These are phyloP conservation scores for Phenoliferia sp. DNA, from an alignment of 1,284 basidiomycete species.

Conservation along the genomic window DNA sequence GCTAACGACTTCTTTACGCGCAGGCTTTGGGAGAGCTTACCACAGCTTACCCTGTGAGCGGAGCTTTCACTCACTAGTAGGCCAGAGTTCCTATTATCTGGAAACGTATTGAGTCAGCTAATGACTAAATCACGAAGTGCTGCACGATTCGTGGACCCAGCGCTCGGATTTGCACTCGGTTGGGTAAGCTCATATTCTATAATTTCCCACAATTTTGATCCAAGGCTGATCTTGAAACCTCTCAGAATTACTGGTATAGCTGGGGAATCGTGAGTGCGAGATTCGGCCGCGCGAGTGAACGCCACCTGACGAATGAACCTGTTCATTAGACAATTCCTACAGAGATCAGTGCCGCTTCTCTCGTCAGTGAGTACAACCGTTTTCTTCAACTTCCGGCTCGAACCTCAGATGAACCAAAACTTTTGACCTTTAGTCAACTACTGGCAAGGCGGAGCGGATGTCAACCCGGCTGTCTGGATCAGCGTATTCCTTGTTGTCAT, in stretches of 20 bases:
- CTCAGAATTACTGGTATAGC: not conserved
- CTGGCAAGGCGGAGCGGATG: conserved; percentile 15
- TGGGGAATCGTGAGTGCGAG: not conserved
- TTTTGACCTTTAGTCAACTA: conserved; percentile 23
- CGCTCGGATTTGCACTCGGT: conserved; percentile 43
- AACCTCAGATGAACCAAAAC: not conserved
- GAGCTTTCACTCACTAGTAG: conserved; percentile 44
- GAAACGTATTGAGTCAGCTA: not conserved
- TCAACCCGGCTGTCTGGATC: conserved; percentile 28
- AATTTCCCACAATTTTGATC: not conserved
- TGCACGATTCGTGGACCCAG: conserved; percentile 51
- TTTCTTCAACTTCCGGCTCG: conserved; percentile 5
- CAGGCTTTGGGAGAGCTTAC: conserved; percentile 44
- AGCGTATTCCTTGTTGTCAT: conserved; percentile 22
- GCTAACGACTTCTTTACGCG: not conserved
- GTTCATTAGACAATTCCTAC: not conserved
- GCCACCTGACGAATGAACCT: not conserved
- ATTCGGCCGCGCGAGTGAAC: not conserved
- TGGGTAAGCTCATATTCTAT: conserved; percentile 1
- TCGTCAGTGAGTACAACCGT: not conserved
- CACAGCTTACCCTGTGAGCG: conserved; percentile 13
- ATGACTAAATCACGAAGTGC: conserved; percentile 40
- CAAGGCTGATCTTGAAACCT: not conserved
- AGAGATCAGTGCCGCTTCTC: not conserved
- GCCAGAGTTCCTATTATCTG: conserved; percentile 1